Conservation (phyloP, 31 red algal genomes). For the Porphyra umbilicalis region DNA sequence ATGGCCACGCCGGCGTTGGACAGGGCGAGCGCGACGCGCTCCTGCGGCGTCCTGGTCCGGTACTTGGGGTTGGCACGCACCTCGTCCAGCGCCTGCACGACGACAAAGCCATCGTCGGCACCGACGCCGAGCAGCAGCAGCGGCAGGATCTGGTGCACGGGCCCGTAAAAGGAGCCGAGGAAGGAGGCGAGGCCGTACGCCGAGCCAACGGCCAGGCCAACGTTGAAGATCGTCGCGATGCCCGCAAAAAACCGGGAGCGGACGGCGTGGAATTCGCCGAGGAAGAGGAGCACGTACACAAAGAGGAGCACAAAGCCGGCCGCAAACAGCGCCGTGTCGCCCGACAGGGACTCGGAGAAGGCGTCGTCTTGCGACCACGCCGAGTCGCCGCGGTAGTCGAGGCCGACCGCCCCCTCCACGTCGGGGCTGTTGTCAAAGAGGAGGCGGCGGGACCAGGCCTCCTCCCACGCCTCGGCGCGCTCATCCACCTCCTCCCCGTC, state of each 20-base stretch:
- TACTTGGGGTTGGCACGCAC: no score
- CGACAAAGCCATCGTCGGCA: slow-evolving; percentile 60
- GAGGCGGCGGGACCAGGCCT: slow-evolving; percentile 18
- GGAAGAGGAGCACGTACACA: slow-evolving; percentile 47
- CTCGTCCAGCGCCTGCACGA: slow-evolving; percentile 39
- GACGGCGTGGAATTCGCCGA: slow-evolving; percentile 58
- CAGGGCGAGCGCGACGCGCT: slow-evolving; percentile 36
- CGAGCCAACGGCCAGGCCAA: slow-evolving; percentile 46
- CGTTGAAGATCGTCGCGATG: slow-evolving; percentile 19
- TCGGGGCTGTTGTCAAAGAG: slow-evolving; percentile 11
- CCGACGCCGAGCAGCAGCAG: slow-evolving; percentile 63
- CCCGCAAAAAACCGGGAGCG: slow-evolving; percentile 48
- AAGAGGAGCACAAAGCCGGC: slow-evolving; percentile 47
- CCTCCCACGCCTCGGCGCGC: slow-evolving; percentile 26
- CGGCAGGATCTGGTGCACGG: slow-evolving; percentile 64
- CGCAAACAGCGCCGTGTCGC: slow-evolving; percentile 34
- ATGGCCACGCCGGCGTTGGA: slow-evolving; percentile 35
- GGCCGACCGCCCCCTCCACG: not conserved
- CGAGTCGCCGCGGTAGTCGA: slow-evolving; percentile 19
- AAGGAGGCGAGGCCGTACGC: slow-evolving; percentile 48
- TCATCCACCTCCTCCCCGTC: slow-evolving; percentile 29
- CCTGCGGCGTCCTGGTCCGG: slow-evolving; percentile 20
- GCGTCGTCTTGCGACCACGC: slow-evolving; percentile 18
- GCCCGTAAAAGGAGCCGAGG: slow-evolving; percentile 50
- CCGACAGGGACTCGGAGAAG: slow-evolving; percentile 26